Base-by-base conservation (phyloP, 768 basidiomycete genomes). In the Arthromyces matolae region DNA sequence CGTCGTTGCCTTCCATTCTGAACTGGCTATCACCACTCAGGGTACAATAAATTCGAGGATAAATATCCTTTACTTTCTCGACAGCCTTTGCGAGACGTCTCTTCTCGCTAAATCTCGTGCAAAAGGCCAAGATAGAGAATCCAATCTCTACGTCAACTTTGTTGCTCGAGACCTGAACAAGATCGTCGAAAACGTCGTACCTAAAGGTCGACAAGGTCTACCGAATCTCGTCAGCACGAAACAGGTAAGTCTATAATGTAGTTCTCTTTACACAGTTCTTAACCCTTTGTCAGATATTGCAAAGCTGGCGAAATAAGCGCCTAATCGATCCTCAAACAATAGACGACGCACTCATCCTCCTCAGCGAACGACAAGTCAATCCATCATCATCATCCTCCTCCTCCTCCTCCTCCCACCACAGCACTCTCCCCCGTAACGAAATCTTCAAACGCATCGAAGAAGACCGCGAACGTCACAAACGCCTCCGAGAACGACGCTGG, bases 1-100 rank as follows among this genome's bases (percentile, higher is more conserved):
- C 12, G 18, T 45, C 19, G 41, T 40, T 33, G 7, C 27, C 47
- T 3, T 7, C 37, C 20, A 23, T 35, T 20, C 10, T 37, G 19
- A 37, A 13, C n/a, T 29, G 18, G 24, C 24, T 35, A 27, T 37
- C 31, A n/a, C 18, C n/a, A n/a, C 20, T 0, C 50, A 89, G 89
- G 91, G 88, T 41, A 83, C 87, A 0, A 81, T 95, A 16, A 94
- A 96, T 64, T 81, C 86, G 24, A 76, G 91, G n/a, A 94, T 97
- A 57, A 96, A 96, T 65, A 85, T 95, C 50, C 71, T 96, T 0
- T 92, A 95, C 64, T 84, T 94, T 61, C 79, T 97, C 34, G 93
- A 95, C 65, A 83, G 87, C 0, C 75, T 96, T 10, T 93, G 88
- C 64, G 89, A 91, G 60, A 77, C 82, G 0, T 89, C 81, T 25